These are phyloP conservation scores for Clavispora carvajalis DNA, from an alignment of 805 yeast genomes.

Conservation along the genomic window DNA sequence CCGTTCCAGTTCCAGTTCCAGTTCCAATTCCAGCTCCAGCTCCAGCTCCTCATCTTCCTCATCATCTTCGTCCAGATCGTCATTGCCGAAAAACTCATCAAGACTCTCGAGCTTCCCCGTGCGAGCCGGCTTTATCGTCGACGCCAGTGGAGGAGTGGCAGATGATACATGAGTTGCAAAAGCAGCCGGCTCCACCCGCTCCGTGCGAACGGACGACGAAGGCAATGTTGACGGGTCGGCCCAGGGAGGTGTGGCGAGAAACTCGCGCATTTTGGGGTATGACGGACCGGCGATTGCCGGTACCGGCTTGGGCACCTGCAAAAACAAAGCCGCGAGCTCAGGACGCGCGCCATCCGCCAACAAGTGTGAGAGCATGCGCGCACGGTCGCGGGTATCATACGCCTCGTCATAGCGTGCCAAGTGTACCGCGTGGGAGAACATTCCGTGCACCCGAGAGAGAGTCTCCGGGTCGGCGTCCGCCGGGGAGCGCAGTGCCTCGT, in stretches of 20 bases:
- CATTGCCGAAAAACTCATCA: slow-evolving; percentile 73
- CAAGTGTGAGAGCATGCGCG: slow-evolving; percentile 65
- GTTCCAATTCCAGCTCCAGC: not conserved
- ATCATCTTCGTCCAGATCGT: slow-evolving; percentile 17
- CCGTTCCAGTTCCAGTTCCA: not conserved
- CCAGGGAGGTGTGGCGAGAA: slow-evolving; percentile 37
- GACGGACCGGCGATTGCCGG: slow-evolving; percentile 30
- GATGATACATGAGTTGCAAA: not conserved
- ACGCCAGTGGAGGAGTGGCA: slow-evolving; percentile 7
- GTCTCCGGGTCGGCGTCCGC: not conserved
- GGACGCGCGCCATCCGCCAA: slow-evolving; percentile 39
- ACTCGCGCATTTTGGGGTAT: slow-evolving; percentile 16
- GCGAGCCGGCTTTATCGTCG: not conserved
- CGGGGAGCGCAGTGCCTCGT: slow-evolving; percentile 8
- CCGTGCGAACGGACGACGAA: slow-evolving; percentile 22
- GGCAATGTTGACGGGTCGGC: slow-evolving; percentile 27
- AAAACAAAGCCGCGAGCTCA: slow-evolving; percentile 61
- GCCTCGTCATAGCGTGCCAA: slow-evolving; percentile 69
- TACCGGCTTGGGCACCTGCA: slow-evolving; percentile 73
- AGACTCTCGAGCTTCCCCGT: slow-evolving; percentile 63
- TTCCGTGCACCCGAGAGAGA: slow-evolving; percentile 4
- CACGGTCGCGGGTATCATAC: slow-evolving; percentile 78
- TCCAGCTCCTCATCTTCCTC: slow-evolving; percentile 7
- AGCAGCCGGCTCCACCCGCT: slow-evolving; percentile 3
- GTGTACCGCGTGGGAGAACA: slow-evolving; percentile 59